Evolutionary conservation across 305 asterid species (phyloP).

Genomic region (Stenogyne calaminthoides): DNA sequence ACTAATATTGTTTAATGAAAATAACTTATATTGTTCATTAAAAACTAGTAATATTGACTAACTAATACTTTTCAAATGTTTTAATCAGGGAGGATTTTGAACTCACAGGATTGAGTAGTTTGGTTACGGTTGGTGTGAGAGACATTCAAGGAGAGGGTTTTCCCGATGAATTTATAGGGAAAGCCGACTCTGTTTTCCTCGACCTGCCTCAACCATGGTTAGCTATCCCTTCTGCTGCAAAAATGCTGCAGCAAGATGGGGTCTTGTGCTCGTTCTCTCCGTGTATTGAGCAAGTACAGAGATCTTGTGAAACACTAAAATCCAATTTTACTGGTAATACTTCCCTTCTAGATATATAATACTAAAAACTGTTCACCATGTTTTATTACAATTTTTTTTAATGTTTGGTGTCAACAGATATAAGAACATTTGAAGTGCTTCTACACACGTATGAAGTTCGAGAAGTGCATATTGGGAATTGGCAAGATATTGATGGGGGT

Average conservation of each 20-base stretch:
- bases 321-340: slow-evolving; percentile 65
- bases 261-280: slow-evolving; percentile 95
- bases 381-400: neutral
- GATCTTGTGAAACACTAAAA: slow-evolving; percentile 74
- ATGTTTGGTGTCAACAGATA: slow-evolving; percentile 49
- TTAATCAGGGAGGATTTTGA: slow-evolving; percentile 74
- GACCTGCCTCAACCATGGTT: slow-evolving; percentile 99
- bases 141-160: slow-evolving; percentile 95
- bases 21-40: too few species aligned
- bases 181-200: slow-evolving; percentile 79
- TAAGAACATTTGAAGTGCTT: slow-evolving; percentile 91
- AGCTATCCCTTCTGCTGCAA: slow-evolving; percentile 85
- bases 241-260: slow-evolving; percentile 91
- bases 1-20: too few species aligned
- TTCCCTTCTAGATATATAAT: neutral
- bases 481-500: slow-evolving; percentile 55
- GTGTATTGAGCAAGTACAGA: slow-evolving; percentile 96
- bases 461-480: slow-evolving; percentile 58
- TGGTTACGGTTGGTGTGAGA: slow-evolving; percentile 86
- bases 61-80: slow-evolving; percentile 11
- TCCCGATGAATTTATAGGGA: slow-evolving; percentile 70
- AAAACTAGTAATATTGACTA: too few species aligned
- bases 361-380: neutral
- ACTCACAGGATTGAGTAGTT: slow-evolving; percentile 65
- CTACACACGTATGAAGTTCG: slow-evolving; percentile 80